Base-by-base conservation (phyloP, 331 rosid species). In the Erythrophleum ivorense region DNA sequence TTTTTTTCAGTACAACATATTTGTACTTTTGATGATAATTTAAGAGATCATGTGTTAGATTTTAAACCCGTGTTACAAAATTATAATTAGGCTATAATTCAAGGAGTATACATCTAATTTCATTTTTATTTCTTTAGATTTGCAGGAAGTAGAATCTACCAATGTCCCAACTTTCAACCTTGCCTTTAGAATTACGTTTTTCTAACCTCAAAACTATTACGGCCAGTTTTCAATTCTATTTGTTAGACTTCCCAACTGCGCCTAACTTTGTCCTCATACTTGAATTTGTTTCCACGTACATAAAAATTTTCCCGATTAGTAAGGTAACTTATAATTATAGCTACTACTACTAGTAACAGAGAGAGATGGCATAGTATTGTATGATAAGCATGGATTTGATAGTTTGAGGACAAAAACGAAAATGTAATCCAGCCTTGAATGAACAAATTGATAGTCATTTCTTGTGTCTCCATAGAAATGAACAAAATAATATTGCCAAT, bases 341-440 rank as follows among this genome's bases (percentile, higher is more conserved):
- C 21, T 3, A 15, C 38, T 3, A 15, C 3, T 13, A 12, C 16
- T 15, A 45, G 36, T 16, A 36, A 65, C 48, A 38, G 29, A 18
- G 4, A 33, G 63, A 19, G 53, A 55, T 24, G 79, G 43, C 73
- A 11, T 1, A 6, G 46, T n/a, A 52, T 1, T 6, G 14, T 7
- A 15, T 5, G 18, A 58, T 45, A 13, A 38, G 71, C 83, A 49
- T 54, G 54, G 53, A 16, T 71, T 80, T 9, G 21, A 80, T 60
- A 21, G 54, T 49, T 9, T 9, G 60, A 64, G 67, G 57, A 38
- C 43, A 66, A 62, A 49, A 24, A 58, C 24, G 7, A 43, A 63
- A 34, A 50, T 50, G 55, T 7, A 62, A 33, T 73, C 40, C 36
- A 50, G 19, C 19, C 41, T 45, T 13, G 52, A 10, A 40, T 46